These are phyloP conservation scores for Tilletia caries DNA, from an alignment of 1,284 basidiomycete species.

Conservation along the genomic window DNA sequence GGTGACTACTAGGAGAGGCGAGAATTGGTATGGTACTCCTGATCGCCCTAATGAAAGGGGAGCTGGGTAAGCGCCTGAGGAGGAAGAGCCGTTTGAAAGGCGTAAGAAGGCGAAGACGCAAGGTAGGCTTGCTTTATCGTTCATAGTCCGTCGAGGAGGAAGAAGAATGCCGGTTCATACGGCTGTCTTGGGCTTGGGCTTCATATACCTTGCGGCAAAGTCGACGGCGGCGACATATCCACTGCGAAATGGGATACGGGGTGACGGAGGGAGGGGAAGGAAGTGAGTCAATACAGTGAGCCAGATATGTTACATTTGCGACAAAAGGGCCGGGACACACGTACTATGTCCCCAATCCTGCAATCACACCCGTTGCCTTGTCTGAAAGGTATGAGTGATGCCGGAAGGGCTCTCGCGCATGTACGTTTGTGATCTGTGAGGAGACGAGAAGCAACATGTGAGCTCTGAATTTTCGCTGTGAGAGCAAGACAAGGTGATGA, in stretches of 20 bases:
- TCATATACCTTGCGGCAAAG: conserved; percentile 12
- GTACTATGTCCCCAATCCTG: conserved; percentile 38
- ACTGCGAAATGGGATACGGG: not conserved
- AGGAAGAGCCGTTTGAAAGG: no score
- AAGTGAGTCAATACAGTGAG: no score
- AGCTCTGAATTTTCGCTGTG: not conserved
- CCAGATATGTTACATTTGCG: no score
- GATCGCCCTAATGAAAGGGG: no score
- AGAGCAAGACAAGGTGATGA: not conserved
- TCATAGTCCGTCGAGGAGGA: not conserved
- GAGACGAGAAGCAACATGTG: not conserved
- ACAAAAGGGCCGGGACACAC: no score
- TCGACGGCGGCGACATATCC: conserved; percentile 8
- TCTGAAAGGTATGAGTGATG: conserved; percentile 54
- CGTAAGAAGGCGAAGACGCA: not conserved
- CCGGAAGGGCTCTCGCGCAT: conserved; percentile 52
- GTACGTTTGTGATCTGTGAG: conserved; percentile 49
- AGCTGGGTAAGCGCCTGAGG: no score
- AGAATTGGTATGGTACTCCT: no score
- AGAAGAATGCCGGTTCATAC: not conserved
- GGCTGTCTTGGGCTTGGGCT: conserved; percentile 8
- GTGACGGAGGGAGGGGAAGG: not conserved
- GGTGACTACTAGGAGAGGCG: no score
- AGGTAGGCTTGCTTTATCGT: not conserved
- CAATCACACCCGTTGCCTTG: conserved; percentile 48